These are phyloP conservation scores for Golovinomyces cichoracearum DNA, from an alignment of 2,329 filamentous ascomycete species.

Conservation along the genomic window DNA sequence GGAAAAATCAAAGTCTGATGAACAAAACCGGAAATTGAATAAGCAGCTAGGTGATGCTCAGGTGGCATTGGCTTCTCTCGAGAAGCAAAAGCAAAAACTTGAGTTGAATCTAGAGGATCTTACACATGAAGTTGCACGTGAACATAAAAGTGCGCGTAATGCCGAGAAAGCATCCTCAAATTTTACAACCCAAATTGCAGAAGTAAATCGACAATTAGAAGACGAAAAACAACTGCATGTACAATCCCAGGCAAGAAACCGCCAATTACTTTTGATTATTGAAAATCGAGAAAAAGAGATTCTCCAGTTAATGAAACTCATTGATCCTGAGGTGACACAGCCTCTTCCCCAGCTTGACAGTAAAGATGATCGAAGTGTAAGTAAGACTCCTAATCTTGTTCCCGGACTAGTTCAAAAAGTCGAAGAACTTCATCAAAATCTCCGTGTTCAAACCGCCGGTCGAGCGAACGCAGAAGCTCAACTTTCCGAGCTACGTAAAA, in stretches of 20 bases:
- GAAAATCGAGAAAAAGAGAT: constrained; percentile 63
- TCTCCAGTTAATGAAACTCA: constrained; percentile 57
- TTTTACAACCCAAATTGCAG: constrained; percentile 57
- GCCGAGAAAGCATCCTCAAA: constrained; percentile 72
- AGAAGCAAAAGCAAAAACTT: constrained; percentile 88
- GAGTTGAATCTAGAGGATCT: constrained; percentile 71
- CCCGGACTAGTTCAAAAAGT: constrained; percentile 71
- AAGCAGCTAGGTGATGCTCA: constrained; percentile 72
- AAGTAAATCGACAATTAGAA: constrained; percentile 70
- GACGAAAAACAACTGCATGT: constrained; percentile 64
- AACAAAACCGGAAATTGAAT: constrained; percentile 54
- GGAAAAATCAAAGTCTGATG: constrained; percentile 61
- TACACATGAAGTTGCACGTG: constrained; percentile 70
- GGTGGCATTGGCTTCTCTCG: constrained; percentile 52
- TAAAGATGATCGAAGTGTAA: constrained; percentile 32
- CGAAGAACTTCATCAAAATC: constrained; percentile 65
- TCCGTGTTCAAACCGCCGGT: constrained; percentile 59
- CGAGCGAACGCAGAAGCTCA: constrained; percentile 63
- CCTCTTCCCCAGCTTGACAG: constrained; percentile 28
- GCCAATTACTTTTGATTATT: constrained; percentile 52
- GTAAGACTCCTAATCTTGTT: constrained; percentile 27
- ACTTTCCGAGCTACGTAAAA: constrained; percentile 48
- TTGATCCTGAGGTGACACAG: constrained; percentile 39
- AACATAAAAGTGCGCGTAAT: constrained; percentile 69
- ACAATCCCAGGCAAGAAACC: constrained; percentile 65